phyloP scores from a whole-genome alignment of 192 early-diverging fungal species.

The Dissophora globulifera region DNA sequence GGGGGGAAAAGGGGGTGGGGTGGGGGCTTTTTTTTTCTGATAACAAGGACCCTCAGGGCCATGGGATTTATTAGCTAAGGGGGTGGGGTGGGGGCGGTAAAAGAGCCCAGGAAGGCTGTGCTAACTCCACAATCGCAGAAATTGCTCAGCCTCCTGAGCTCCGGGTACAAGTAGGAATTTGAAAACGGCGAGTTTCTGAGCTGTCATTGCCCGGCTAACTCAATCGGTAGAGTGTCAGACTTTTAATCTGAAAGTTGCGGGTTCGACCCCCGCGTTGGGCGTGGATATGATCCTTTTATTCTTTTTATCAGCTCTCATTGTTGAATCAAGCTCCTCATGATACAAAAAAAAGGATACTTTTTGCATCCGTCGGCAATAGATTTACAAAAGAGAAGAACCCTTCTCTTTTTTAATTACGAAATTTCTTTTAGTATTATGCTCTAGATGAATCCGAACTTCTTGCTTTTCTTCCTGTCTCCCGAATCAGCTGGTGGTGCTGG shows the following conservation, averaged over 20 bases:
- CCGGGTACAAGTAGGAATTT: neutral
- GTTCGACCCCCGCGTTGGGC: constrained; percentile 15
- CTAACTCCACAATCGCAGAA: too few species aligned
- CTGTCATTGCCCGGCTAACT: constrained; percentile 16
- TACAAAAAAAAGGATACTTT: too few species aligned
- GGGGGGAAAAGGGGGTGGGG: too few species aligned
- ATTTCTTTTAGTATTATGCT: neutral
- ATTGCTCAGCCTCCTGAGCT: too few species aligned
- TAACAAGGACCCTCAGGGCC: too few species aligned
- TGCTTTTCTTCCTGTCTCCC: constrained; percentile 34
- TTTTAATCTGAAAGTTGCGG: constrained; percentile 17
- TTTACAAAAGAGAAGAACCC: neutral
- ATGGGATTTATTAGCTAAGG: too few species aligned
- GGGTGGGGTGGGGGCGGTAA: too few species aligned
- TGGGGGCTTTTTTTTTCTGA: too few species aligned
- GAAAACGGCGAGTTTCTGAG: too few species aligned
- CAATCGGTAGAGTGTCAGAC: constrained; percentile 16
- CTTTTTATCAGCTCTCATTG: neutral
- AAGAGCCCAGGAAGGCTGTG: too few species aligned
- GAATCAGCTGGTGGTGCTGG: constrained; percentile 3
- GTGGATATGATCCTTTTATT: neutral
- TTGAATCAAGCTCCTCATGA: too few species aligned
- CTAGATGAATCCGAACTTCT: constrained; percentile 50
- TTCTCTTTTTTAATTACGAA: too few species aligned
- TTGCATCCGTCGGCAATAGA: neutral